Conservation (phyloP, 257 asterid species). For the Plantago ovata region DNA sequence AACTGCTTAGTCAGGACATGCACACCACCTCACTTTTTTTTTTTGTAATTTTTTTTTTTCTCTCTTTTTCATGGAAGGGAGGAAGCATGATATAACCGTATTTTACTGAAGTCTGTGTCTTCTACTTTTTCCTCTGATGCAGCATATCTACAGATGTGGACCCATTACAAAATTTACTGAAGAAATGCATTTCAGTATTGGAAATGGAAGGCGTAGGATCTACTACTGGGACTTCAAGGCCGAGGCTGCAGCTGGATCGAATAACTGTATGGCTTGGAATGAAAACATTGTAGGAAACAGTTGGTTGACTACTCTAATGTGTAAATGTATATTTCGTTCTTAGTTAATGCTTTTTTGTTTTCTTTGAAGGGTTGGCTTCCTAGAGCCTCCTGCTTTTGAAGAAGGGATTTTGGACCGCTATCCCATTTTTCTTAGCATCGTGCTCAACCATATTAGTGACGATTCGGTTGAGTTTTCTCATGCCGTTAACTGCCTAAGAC, state of each 20-base stretch:
- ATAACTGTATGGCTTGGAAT: constrained; percentile 96
- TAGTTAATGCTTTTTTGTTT: constrained; percentile 28
- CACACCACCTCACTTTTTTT: background rate
- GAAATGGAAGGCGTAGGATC: constrained; percentile 56
- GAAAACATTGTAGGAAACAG: constrained; percentile 89
- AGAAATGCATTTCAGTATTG: constrained; percentile 68
- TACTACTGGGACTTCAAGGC: constrained; percentile 52
- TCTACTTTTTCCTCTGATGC: constrained; percentile 22
- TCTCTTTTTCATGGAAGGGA: too few species aligned
- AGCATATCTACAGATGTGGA: constrained; percentile 78
- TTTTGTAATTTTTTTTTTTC: background rate
- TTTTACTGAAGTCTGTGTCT: constrained; percentile 9
- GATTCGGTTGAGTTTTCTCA: constrained; percentile 86
- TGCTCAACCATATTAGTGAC: constrained; percentile 88
- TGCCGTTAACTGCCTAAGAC: constrained; percentile 90
- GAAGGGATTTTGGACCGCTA: constrained; percentile 93
- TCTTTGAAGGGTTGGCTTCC: constrained; percentile 80
- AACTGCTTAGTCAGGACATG: constrained; percentile 11
- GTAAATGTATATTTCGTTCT: constrained; percentile 20
- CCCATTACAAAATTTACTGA: constrained; percentile 82
- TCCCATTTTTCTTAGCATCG: constrained; percentile 91
- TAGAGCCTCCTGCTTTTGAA: constrained; percentile 95
- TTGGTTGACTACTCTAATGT: constrained; percentile 33
- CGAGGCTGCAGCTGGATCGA: constrained; percentile 86
- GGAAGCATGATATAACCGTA: constrained; percentile 6